Conservation (phyloP, 257 asterid genomes). For the Datura wrightii region DNA sequence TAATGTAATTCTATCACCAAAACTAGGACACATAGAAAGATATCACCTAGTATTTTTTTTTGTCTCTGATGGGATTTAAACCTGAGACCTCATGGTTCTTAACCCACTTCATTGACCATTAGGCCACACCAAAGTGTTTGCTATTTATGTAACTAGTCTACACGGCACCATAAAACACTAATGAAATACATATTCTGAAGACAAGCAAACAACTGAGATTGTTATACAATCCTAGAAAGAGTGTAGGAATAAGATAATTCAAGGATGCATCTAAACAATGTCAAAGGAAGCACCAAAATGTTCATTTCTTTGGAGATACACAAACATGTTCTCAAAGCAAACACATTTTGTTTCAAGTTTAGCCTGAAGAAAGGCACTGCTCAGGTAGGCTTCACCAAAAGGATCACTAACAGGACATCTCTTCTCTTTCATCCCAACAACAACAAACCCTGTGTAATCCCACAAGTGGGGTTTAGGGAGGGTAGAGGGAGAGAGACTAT, state of each 20-base stretch:
- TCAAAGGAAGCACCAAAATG: background rate
- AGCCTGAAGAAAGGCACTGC: background rate
- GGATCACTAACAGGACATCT: background rate
- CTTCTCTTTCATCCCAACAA: background rate
- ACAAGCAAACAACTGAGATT: background rate
- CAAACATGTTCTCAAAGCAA: background rate
- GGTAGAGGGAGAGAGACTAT: too few species aligned
- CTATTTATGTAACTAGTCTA: background rate
- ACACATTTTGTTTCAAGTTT: background rate
- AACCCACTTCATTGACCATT: too few species aligned
- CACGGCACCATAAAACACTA: background rate
- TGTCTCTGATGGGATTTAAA: too few species aligned
- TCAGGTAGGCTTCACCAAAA: background rate
- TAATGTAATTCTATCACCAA: too few species aligned
- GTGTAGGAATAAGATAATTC: background rate
- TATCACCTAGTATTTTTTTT: too few species aligned
- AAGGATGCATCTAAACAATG: conserved; percentile 18
- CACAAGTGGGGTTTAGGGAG: too few species aligned
- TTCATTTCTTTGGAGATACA: background rate
- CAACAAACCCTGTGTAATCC: too few species aligned
- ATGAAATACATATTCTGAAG: conserved; percentile 5
- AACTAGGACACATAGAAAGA: too few species aligned
- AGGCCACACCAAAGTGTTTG: background rate
- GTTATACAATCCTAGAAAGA: background rate
- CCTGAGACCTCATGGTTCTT: too few species aligned